phyloP scores from a whole-genome alignment of 345 rosid genomes.

The Lumnitzera racemosa region DNA sequence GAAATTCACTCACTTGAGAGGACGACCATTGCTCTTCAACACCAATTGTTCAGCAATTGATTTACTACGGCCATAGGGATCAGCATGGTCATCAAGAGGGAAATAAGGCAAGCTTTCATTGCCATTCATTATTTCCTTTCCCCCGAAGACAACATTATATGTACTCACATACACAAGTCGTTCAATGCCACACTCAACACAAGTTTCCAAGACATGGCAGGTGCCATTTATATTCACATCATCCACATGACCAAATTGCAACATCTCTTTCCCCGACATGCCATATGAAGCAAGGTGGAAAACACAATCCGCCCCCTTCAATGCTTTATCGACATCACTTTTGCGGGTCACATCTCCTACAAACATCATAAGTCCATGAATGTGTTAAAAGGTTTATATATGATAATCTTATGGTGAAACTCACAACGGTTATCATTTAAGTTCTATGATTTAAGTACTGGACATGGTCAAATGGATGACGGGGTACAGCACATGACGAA shows the following conservation, averaged over 20 bases:
- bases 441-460: too few species aligned
- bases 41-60: constrained; percentile 81
- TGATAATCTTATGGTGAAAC: neutral
- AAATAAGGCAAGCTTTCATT: constrained; percentile 72
- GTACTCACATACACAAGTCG: constrained; percentile 86
- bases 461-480: too few species aligned
- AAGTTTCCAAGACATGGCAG: constrained; percentile 64
- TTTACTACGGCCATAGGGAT: constrained; percentile 70
- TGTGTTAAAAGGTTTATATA: neutral
- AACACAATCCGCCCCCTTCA: constrained; percentile 67
- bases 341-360: constrained; percentile 53
- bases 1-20: constrained; percentile 51
- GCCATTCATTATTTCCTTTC: constrained; percentile 74
- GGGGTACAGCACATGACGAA: too few species aligned
- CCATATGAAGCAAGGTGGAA: constrained; percentile 89
- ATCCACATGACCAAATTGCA: constrained; percentile 74
- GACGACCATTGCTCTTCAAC: constrained; percentile 62
- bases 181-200: constrained; percentile 46
- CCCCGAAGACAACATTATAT: constrained; percentile 87
- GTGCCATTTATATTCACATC: constrained; percentile 82
- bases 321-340: constrained; percentile 56
- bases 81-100: constrained; percentile 69
- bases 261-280: constrained; percentile 95
- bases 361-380: neutral
- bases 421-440: neutral